Evolutionary conservation across 2,329 filamentous ascomycete genomes (phyloP).

Genomic region (Pyrenophora teres): DNA sequence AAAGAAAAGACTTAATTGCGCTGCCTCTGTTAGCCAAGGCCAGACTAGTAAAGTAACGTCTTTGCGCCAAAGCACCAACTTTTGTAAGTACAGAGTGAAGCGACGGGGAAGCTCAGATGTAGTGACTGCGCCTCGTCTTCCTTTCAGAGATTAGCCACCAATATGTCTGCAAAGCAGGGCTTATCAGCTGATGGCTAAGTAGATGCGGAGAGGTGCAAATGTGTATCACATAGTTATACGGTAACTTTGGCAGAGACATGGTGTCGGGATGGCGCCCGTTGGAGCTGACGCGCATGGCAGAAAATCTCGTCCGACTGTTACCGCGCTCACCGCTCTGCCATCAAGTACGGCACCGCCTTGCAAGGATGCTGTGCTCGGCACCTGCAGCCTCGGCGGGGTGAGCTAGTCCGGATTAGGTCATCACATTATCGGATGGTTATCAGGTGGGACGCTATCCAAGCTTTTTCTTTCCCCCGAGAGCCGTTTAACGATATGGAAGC

Average conservation of each 20-base stretch:
- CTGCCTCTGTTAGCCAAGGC: slow-evolving; percentile 8
- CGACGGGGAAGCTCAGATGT: slow-evolving; percentile 2
- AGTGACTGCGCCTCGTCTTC: slow-evolving; percentile 5
- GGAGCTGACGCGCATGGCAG: slow-evolving; percentile 4
- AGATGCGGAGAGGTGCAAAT: neutral
- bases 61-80: neutral
- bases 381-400: slow-evolving; percentile 16
- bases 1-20: neutral
- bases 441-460: slow-evolving; percentile 2
- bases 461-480: slow-evolving; percentile 1
- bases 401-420: slow-evolving; percentile 9
- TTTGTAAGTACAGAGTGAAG: neutral
- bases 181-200: neutral
- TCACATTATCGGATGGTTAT: slow-evolving; percentile 21
- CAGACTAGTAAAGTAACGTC: slow-evolving; percentile 2
- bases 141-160: slow-evolving; percentile 1
- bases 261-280: slow-evolving; percentile 19
- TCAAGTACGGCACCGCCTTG: slow-evolving; percentile 16
- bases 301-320: slow-evolving; percentile 17
- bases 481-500: neutral
- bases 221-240: neutral
- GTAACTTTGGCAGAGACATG: neutral
- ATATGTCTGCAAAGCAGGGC: neutral
- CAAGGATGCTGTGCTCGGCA: slow-evolving; percentile 16
- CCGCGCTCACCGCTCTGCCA: slow-evolving; percentile 21